phyloP scores from a whole-genome alignment of 2,329 filamentous ascomycete species.

The Xylariaceae sp. region DNA sequence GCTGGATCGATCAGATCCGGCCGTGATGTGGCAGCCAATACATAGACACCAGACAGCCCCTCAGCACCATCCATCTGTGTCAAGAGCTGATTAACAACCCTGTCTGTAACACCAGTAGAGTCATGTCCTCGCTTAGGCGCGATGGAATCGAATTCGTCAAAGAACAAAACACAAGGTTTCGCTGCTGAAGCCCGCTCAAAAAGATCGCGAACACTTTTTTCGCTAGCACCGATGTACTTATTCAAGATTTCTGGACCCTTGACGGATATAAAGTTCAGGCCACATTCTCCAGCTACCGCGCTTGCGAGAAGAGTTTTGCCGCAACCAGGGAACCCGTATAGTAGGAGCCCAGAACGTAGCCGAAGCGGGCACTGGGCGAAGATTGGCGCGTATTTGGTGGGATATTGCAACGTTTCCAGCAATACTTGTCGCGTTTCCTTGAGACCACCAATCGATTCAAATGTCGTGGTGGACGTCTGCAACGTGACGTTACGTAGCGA shows the following conservation, averaged over 20 bases:
- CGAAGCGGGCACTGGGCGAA: constrained; percentile 93
- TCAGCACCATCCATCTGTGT: constrained; percentile 99
- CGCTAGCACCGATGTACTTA: constrained; percentile 97
- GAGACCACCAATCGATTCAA: constrained; percentile 86
- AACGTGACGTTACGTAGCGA: constrained; percentile 92
- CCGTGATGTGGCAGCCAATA: constrained; percentile 86
- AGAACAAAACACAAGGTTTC: constrained; percentile 91
- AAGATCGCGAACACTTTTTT: constrained; percentile 91
- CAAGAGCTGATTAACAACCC: constrained; percentile 95
- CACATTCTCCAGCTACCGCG: constrained; percentile 95
- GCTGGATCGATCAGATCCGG: constrained; percentile 96
- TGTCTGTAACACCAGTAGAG: constrained; percentile 95
- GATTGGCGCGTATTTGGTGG: constrained; percentile 95
- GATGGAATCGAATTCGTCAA: constrained; percentile 97
- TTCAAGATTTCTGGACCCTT: constrained; percentile 98
- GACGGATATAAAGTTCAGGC: constrained; percentile 96
- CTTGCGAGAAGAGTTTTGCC: constrained; percentile 95
- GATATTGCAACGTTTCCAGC: constrained; percentile 92
- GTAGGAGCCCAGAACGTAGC: constrained; percentile 84
- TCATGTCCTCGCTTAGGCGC: constrained; percentile 96
- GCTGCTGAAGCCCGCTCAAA: constrained; percentile 92
- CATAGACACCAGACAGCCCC: constrained; percentile 90
- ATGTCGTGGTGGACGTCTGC: constrained; percentile 88
- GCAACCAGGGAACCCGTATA: constrained; percentile 94
- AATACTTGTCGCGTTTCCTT: constrained; percentile 83